These are phyloP conservation scores for Suhomyces taliae DNA, from an alignment of 1,139 yeast genomes.

Conservation along the genomic window DNA sequence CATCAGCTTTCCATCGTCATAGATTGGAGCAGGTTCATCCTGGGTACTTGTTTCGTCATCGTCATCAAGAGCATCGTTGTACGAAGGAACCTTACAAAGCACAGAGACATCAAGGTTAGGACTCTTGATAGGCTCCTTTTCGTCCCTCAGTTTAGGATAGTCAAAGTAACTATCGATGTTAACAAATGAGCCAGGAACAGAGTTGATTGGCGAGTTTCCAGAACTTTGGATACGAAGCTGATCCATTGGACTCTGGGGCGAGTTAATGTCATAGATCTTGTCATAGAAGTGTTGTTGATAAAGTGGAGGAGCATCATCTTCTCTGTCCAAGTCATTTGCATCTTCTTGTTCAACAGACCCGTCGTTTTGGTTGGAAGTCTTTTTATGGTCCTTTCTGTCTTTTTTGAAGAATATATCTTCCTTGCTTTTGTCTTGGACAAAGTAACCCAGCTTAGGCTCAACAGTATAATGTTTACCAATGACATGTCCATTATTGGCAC, in stretches of 20 bases:
- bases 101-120: slow-evolving; percentile 21
- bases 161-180: slow-evolving; percentile 31
- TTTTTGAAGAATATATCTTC: slow-evolving; percentile 40
- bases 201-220: slow-evolving; percentile 16
- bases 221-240: slow-evolving; percentile 32
- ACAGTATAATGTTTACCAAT: slow-evolving; percentile 52
- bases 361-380: slow-evolving; percentile 1
- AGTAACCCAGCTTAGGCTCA: slow-evolving; percentile 51
- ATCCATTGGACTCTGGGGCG: slow-evolving; percentile 41
- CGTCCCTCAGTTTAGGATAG: slow-evolving; percentile 15
- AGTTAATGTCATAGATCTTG: slow-evolving; percentile 35
- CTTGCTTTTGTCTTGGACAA: slow-evolving; percentile 35
- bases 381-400: slow-evolving; percentile 15
- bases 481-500: slow-evolving; percentile 51
- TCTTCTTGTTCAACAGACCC: slow-evolving; percentile 15
- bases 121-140: slow-evolving; percentile 4
- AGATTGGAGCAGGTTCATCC: slow-evolving; percentile 37
- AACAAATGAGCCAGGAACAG: slow-evolving; percentile 20
- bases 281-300: slow-evolving; percentile 42
- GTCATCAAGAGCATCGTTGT: slow-evolving; percentile 36
- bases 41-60: slow-evolving; percentile 22
- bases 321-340: slow-evolving; percentile 29
- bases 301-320: slow-evolving; percentile 42
- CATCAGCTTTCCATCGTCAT: slow-evolving; percentile 12
- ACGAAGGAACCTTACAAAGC: slow-evolving; percentile 36